Evolutionary conservation across 2,329 filamentous ascomycete genomes (phyloP).

Genomic region (Cladophialophora immunda): DNA sequence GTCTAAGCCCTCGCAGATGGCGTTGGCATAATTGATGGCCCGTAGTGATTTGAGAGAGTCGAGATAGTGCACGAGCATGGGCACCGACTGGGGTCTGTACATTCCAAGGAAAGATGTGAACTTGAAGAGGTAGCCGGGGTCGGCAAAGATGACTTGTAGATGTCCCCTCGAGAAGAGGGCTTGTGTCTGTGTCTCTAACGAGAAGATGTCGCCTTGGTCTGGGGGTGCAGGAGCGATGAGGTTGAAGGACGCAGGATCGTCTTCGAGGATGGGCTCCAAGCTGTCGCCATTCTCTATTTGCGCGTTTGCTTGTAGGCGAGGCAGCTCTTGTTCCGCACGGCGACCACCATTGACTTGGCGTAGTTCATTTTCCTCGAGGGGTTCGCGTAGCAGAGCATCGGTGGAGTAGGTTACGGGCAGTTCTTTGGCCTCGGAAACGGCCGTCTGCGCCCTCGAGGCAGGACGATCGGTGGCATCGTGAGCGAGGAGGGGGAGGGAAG

Average conservation of each 20-base stretch:
- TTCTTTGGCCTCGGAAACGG: conserved; percentile 18
- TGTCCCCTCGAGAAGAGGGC: conserved; percentile 73
- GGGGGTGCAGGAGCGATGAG: conserved; percentile 45
- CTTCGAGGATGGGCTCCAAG: conserved; percentile 40
- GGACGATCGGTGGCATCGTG: conserved; percentile 28
- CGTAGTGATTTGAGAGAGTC: conserved; percentile 75
- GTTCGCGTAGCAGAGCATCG: conserved; percentile 21
- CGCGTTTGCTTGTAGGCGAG: conserved; percentile 33
- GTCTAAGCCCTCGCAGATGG: conserved; percentile 68
- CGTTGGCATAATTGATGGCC: conserved; percentile 76
- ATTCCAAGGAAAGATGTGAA: conserved; percentile 74
- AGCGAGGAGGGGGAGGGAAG: conserved; percentile 22
- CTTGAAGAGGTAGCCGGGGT: conserved; percentile 68
- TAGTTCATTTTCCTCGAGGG: conserved; percentile 18
- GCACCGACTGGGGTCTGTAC: conserved; percentile 68
- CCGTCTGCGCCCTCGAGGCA: conserved; percentile 13
- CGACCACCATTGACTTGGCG: conserved; percentile 24
- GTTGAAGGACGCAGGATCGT: conserved; percentile 48
- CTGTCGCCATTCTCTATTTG: conserved; percentile 30
- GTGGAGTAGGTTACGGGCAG: conserved; percentile 30
- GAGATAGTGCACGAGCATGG: conserved; percentile 75
- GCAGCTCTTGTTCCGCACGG: conserved; percentile 28
- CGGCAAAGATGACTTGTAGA: conserved; percentile 70
- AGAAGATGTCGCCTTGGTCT: conserved; percentile 50
- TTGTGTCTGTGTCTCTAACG: conserved; percentile 71